Conservation (phyloP, 2,329 filamentous ascomycete genomes). For the Lachnum nothofagi region DNA sequence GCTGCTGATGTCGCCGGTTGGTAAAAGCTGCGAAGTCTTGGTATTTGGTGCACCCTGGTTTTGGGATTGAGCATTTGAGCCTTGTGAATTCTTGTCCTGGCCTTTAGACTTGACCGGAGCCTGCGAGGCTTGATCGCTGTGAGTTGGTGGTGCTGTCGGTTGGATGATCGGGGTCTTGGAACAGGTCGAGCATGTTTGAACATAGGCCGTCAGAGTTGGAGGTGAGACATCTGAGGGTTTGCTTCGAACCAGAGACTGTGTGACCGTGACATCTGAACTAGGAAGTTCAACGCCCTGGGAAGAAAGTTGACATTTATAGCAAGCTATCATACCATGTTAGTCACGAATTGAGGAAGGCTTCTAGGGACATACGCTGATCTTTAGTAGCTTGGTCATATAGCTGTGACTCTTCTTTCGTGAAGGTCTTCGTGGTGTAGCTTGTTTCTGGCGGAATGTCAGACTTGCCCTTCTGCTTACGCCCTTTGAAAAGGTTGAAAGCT, state of each 20-base stretch:
- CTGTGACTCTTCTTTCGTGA: slow-evolving; percentile 4
- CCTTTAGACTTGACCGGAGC: neutral
- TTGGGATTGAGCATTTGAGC: neutral
- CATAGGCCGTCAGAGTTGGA: neutral
- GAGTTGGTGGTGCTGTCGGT: neutral
- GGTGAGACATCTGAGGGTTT: neutral
- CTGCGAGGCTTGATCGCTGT: neutral
- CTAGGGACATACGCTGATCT: slow-evolving; percentile 4
- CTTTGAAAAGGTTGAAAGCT: neutral
- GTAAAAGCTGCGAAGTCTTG: neutral
- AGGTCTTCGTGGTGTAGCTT: slow-evolving; percentile 7
- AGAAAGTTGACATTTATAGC: slow-evolving; percentile 9
- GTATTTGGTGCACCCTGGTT: neutral
- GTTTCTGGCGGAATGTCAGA: slow-evolving; percentile 2
- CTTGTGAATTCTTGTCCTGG: neutral
- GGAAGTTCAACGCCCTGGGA: slow-evolving; percentile 7
- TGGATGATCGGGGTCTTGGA: neutral
- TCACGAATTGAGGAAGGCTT: neutral
- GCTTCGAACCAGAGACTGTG: neutral
- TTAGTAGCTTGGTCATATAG: slow-evolving; percentile 4
- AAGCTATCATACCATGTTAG: slow-evolving; percentile 5
- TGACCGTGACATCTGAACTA: slow-evolving; percentile 11
- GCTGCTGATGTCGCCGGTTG: neutral
- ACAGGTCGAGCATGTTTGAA: neutral
- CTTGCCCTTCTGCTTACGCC: neutral